These are phyloP conservation scores for Podila minutissima DNA, from an alignment of 192 early-diverging fungal species.

Conservation along the genomic window DNA sequence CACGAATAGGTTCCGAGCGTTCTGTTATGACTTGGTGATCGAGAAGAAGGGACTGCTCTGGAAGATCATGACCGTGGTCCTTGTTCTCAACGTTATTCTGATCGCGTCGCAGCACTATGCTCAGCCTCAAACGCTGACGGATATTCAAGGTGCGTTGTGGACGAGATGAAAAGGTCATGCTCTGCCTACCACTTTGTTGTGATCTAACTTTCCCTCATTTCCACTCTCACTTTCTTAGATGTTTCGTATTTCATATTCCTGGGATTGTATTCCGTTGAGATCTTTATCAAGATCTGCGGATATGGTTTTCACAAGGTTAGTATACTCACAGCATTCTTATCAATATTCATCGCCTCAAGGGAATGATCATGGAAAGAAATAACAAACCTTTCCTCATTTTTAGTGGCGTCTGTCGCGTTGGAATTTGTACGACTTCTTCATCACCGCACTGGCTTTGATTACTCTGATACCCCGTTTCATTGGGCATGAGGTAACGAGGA, in stretches of 20 bases:
- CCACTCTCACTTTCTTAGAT: constrained; percentile 37
- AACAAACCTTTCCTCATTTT: neutral
- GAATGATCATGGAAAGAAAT: no score
- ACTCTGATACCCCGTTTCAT: constrained; percentile 46
- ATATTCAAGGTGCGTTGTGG: constrained; percentile 26
- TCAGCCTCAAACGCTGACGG: constrained; percentile 29
- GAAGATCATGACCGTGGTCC: constrained; percentile 56
- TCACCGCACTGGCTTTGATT: constrained; percentile 30
- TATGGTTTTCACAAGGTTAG: constrained; percentile 43
- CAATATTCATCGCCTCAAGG: no score
- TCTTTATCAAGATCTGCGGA: constrained; percentile 27
- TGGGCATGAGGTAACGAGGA: constrained; percentile 23
- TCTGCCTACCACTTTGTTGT: no score
- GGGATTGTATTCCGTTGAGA: constrained; percentile 30
- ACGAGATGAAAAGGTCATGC: no score
- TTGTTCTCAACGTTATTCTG: constrained; percentile 59
- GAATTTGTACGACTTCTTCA: constrained; percentile 37
- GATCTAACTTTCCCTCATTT: neutral
- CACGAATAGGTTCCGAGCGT: constrained; percentile 45
- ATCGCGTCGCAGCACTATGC: constrained; percentile 48
- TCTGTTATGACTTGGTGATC: constrained; percentile 62
- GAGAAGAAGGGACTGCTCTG: constrained; percentile 61
- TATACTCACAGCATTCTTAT: neutral
- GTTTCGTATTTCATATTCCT: constrained; percentile 41
- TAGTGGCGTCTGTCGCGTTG: constrained; percentile 46